These are phyloP conservation scores for Ampelomyces quisqualis DNA, from an alignment of 2,329 filamentous ascomycete genomes.

Conservation along the genomic window DNA sequence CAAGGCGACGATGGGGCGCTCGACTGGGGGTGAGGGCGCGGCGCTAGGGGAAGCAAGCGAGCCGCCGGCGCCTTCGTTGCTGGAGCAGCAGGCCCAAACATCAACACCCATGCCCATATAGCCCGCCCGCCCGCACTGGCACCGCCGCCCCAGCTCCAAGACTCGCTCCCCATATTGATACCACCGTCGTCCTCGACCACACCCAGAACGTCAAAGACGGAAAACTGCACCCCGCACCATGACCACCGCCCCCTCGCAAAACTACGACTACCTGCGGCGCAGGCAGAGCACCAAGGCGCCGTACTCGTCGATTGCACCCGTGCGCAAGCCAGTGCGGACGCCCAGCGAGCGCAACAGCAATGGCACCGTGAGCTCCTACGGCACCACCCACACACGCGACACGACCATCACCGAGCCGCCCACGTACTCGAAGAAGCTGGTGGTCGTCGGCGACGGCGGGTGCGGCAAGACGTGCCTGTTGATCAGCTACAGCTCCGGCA, in stretches of 20 bases:
- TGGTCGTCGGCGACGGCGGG: constrained; percentile 95
- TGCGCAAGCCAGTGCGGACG: constrained; percentile 51
- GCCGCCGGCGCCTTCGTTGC: constrained; percentile 14
- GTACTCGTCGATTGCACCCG: constrained; percentile 37
- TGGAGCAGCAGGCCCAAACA: constrained; percentile 13
- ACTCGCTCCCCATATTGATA: constrained; percentile 35
- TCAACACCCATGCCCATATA: constrained; percentile 9
- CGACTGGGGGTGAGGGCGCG: constrained; percentile 1
- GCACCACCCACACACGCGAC: constrained; percentile 72
- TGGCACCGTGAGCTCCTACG: constrained; percentile 83
- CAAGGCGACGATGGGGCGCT: neutral
- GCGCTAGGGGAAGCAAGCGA: constrained; percentile 3
- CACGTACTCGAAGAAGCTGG: constrained; percentile 97
- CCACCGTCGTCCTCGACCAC: constrained; percentile 7
- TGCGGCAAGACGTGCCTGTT: constrained; percentile 98
- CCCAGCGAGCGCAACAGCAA: constrained; percentile 73
- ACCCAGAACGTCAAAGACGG: constrained; percentile 5
- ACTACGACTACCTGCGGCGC: constrained; percentile 60
- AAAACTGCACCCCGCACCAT: constrained; percentile 15
- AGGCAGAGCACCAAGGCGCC: constrained; percentile 53
- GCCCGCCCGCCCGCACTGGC: constrained; percentile 6
- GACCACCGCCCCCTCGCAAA: constrained; percentile 41
- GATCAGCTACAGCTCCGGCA: constrained; percentile 98
- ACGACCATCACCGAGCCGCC: constrained; percentile 89
- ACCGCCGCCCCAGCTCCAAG: constrained; percentile 12